Evolutionary conservation across 805 yeast species (phyloP).

Genomic region (Saccharomycopsis fibuligera): DNA sequence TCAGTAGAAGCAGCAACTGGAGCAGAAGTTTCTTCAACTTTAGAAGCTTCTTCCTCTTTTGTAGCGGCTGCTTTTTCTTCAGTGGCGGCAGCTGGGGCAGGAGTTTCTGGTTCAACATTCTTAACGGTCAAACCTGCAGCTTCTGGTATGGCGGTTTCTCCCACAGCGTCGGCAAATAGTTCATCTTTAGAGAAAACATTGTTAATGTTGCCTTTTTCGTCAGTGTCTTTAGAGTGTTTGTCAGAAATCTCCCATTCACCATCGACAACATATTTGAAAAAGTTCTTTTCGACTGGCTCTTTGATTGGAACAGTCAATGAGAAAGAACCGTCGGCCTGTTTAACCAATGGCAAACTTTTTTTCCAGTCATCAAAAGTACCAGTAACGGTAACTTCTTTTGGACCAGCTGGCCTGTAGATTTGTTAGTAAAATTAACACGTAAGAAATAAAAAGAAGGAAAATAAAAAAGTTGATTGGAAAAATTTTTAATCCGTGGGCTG

Average conservation of each 20-base stretch:
- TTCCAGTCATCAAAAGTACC: conserved; percentile 70
- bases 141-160: conserved; percentile 33
- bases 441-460: not conserved
- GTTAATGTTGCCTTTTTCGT: conserved; percentile 20
- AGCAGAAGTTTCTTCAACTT: conserved; percentile 9
- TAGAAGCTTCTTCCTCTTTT: conserved; percentile 3
- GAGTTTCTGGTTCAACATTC: conserved; percentile 7
- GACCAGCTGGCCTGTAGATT: conserved; percentile 41
- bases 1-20: conserved; percentile 19
- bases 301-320: conserved; percentile 50
- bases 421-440: not conserved
- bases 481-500: not conserved
- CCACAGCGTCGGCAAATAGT: conserved; percentile 11
- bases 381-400: conserved; percentile 53
- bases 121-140: conserved; percentile 27
- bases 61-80: conserved; percentile 3
- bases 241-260: conserved; percentile 52
- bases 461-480: not conserved
- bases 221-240: conserved; percentile 25
- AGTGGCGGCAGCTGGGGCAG: not conserved
- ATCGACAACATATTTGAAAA: conserved; percentile 59
- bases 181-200: conserved; percentile 17
- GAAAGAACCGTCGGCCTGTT: conserved; percentile 55
- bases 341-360: conserved; percentile 52
- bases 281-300: conserved; percentile 33